Base-by-base conservation (phyloP, 805 yeast genomes). In the Blastobotrys chiropterorum region DNA sequence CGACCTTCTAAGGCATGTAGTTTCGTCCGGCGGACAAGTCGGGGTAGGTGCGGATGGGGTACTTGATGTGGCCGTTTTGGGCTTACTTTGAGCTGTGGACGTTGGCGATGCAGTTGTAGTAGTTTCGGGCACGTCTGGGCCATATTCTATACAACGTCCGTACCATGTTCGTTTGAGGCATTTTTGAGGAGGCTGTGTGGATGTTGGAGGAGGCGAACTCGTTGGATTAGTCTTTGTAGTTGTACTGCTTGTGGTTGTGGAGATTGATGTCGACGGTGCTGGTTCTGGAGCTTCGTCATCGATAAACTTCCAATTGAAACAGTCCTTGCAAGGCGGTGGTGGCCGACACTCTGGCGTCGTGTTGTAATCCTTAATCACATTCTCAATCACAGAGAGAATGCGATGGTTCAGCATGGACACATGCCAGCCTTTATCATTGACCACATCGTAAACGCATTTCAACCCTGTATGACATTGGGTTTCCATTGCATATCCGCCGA, bases 401-500 rank as follows among this genome's bases (percentile, higher is more conserved):
- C 97, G 75, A 67, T 94, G 99, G 67, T 92, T 89, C 56, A 86
- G 74, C 67, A 94, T 70, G 60, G 85, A 89, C 14, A 90, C 90
- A 62, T 81, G 84, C 97, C 97, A 92, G 1, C 97, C 97, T 57
- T 78, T 72, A 59, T 94, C 98, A 2, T 78, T 76, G 11, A 90
- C 96, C 8, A 85, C 90, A 62, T 94, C 98, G 69, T 92, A 94
- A 26, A 84, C 76, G 67, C 98, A 94, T 50, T 81, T 80, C 65
- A 77, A 78, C 0, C 98, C 99, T 0, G 96, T 79, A 66, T 94
- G 99, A 65, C 99, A 94, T 45, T 83, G 84, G 0, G 97, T 84
- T 63, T 94, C 99, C 96, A 94, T 84, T 8, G 98, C 99, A 67
- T 89, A 94, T 0, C 99, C 99, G 1, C 87, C 97, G 6, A 88